A percentile compares a stretch with the other conserved stretches of the same genome.
Conservation (phyloP, 1,284 basidiomycete genomes). For the Schizophyllum amplum region DNA sequence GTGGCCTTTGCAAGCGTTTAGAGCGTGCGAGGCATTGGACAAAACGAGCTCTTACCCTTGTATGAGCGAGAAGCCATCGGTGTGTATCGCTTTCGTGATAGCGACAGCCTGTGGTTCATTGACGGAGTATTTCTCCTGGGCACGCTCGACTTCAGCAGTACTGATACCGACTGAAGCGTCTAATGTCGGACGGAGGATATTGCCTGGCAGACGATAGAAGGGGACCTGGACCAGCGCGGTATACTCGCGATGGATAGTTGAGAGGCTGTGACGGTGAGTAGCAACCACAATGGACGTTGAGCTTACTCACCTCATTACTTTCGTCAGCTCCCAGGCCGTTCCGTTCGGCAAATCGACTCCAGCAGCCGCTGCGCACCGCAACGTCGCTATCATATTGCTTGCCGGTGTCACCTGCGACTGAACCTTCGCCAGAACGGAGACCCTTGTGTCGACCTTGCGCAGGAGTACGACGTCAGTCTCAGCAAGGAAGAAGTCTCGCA, state of each 20-base stretch:
- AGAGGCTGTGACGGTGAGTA: slow-evolving; percentile 47
- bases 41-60: slow-evolving; percentile 67
- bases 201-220: slow-evolving; percentile 72
- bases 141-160: slow-evolving; percentile 36
- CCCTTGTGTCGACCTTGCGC: slow-evolving; percentile 41
- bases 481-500: slow-evolving; percentile 64
- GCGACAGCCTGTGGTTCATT: slow-evolving; percentile 96
- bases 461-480: slow-evolving; percentile 80
- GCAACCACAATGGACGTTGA: slow-evolving; percentile 1
- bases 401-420: slow-evolving; percentile 51
- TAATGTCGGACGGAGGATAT: slow-evolving; percentile 64
- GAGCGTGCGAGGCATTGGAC: slow-evolving; percentile 2
- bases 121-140: slow-evolving; percentile 26
- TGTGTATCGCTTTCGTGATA: slow-evolving; percentile 69
- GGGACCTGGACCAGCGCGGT: slow-evolving; percentile 78
- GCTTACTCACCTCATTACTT: slow-evolving; percentile 65
- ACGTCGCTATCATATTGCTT: slow-evolving; percentile 41
- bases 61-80: slow-evolving; percentile 84
- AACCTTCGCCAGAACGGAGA: slow-evolving; percentile 70
- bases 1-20: slow-evolving; percentile 55
- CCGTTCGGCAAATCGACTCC: slow-evolving; percentile 38
- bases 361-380: slow-evolving; percentile 40
- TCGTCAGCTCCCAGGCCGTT: slow-evolving; percentile 69
- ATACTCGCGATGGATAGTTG: slow-evolving; percentile 90
- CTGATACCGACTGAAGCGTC: slow-evolving; percentile 28